Evolutionary conservation across 306 rosid species (phyloP), one percentile per base, ranked within the genome.

Genomic region (Sophora flavescens): DNA sequence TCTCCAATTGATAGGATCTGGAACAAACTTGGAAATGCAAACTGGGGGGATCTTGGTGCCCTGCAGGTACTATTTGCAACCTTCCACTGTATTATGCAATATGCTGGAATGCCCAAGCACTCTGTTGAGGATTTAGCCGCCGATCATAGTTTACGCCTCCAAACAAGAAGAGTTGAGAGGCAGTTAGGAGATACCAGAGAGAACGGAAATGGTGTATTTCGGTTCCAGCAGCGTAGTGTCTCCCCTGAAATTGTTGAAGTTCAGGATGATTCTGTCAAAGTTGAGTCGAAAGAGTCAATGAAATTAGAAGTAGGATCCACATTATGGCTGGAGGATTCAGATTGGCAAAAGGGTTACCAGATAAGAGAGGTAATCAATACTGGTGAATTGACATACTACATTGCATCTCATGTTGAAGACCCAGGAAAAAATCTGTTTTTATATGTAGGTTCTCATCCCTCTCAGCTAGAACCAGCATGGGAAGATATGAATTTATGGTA

Each of bases 21-120:
- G 98, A 95, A 95, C 86, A 93, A 92, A 79, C 96, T 95, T 30
- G 99, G 97, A 68, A 95, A 95, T 84, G 96, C 99, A 54, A 95
- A 95, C 76, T 95, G 99, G 99, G 87, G 96, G 68, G 97, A 92
- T 78, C 81, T 95, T 52, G 97, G 99, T 61, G 86, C 91, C 32
- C 82, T 95, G 26, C 99, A 95, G 79, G 70, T 95, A 66, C 93
- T 95, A 58, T 92, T 90, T 84, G 99, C 99, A 45, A 95, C 92
- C 75, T 95, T 92, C 80, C 96, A 95, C 74, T 87, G 89, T 78
- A 90, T 95, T 11, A 81, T 68, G 68, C 97, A 95, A 80, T 88
- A 81, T 72, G 97, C 95, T 35, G 99, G 99, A 78, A 42, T 82
- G 78, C 99, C 99, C 83, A 91, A 87, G 75, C 90, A 90, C 86